A percentile compares a stretch with the other conserved stretches of the same genome.
phyloP scores from a whole-genome alignment of 2,329 filamentous ascomycete genomes.

The Xylariaceae sp. region DNA sequence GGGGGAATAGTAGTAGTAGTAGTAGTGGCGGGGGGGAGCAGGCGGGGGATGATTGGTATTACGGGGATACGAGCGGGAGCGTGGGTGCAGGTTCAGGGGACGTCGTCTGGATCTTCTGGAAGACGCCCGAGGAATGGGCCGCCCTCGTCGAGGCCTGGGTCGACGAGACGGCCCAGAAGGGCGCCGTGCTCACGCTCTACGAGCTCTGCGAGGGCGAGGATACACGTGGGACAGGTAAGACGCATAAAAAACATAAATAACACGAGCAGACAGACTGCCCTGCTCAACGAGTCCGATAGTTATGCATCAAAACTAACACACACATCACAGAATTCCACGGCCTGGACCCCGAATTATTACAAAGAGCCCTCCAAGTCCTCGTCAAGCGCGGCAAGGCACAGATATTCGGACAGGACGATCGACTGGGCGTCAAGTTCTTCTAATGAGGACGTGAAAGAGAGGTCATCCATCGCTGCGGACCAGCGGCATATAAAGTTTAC shows the following conservation, averaged over 20 bases:
- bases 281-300: too few relatives aligned
- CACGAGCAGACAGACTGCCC: too few relatives aligned
- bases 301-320: too few relatives aligned
- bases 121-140: constrained; percentile 86
- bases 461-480: too few relatives aligned
- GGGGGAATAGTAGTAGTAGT: constrained; percentile 12
- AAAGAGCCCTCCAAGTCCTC: constrained; percentile 71
- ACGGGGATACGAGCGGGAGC: too few relatives aligned
- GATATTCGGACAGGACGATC: constrained; percentile 84
- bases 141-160: constrained; percentile 71
- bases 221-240: constrained; percentile 60
- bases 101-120: constrained; percentile 76
- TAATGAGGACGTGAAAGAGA: constrained; percentile 40
- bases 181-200: constrained; percentile 84
- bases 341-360: constrained; percentile 78
- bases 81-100: too few relatives aligned
- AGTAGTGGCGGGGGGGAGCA: constrained; percentile 31
- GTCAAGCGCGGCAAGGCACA: constrained; percentile 91
- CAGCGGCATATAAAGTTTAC: constrained; percentile 9
- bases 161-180: constrained; percentile 83
- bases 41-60: constrained; percentile 24
- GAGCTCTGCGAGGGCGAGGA: constrained; percentile 86
- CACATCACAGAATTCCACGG: constrained; percentile 65
- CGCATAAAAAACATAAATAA: too few relatives aligned
- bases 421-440: constrained; percentile 94